These are phyloP conservation scores for Backusella psychrophila DNA, from an alignment of 192 early-diverging fungal genomes.

Conservation along the genomic window DNA sequence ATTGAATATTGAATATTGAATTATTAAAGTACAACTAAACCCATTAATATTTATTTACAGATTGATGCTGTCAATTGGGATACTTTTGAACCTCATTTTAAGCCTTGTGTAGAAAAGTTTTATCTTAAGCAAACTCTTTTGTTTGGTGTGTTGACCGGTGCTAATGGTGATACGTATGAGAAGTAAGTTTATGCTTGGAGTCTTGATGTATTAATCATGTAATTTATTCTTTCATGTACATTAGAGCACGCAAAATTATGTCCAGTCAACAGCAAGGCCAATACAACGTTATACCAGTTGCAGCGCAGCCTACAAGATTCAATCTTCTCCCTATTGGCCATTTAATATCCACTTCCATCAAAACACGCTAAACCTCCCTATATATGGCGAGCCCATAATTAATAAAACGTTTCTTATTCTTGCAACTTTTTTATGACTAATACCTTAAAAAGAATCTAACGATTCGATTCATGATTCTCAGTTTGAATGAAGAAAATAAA, in stretches of 20 bases:
- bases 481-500: too few species aligned
- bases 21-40: neutral
- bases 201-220: neutral
- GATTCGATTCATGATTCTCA: too few species aligned
- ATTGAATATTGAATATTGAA: neutral
- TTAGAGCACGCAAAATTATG: constrained; percentile 10
- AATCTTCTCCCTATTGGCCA: constrained; percentile 58
- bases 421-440: too few species aligned
- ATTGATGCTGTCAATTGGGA: constrained; percentile 69
- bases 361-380: neutral
- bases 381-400: neutral
- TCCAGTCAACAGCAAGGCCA: constrained; percentile 41
- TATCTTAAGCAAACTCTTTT: constrained; percentile 54
- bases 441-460: too few species aligned
- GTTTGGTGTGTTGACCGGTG: constrained; percentile 49
- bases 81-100: constrained; percentile 46
- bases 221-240: neutral
- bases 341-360: constrained; percentile 1
- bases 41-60: constrained; percentile 31
- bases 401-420: neutral
- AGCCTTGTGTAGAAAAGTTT: constrained; percentile 54
- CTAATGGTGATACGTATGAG: constrained; percentile 41
- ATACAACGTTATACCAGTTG: constrained; percentile 54
- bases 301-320: constrained; percentile 51
- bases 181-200: constrained; percentile 41